A percentile compares a stretch with the other conserved stretches of the same genome.
Evolutionary conservation across 2,329 filamentous ascomycete genomes (phyloP).

Genomic region (Pseudogymnoascus sp.): DNA sequence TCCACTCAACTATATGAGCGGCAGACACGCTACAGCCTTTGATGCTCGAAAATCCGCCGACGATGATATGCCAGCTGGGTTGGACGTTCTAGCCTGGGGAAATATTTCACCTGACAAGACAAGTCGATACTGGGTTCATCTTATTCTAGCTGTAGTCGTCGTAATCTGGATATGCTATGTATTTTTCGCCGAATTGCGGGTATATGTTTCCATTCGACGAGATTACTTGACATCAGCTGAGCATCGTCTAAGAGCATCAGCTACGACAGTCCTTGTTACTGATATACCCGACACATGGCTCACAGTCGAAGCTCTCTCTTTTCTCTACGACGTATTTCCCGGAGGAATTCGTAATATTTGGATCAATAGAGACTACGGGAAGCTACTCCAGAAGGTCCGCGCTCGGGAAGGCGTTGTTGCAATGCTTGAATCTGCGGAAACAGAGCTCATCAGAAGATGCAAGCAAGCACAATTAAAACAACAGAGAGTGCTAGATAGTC

Average conservation of each 20-base stretch:
- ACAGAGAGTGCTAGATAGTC: conserved; percentile 30
- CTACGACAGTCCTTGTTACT: conserved; percentile 89
- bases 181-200: conserved; percentile 75
- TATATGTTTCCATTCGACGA: conserved; percentile 88
- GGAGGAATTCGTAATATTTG: conserved; percentile 93
- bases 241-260: conserved; percentile 88
- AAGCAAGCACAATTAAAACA: conserved; percentile 73
- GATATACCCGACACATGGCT: conserved; percentile 89
- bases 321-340: conserved; percentile 90
- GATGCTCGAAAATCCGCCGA: conserved; percentile 30
- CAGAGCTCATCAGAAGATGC: conserved; percentile 69
- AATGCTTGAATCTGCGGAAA: conserved; percentile 73
- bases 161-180: conserved; percentile 80
- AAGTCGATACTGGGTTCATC: conserved; percentile 72
- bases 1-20: conserved; percentile 72
- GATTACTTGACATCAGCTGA: conserved; percentile 91
- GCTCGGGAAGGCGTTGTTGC: conserved; percentile 63
- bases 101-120: conserved; percentile 65
- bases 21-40: conserved; percentile 42
- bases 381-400: conserved; percentile 76
- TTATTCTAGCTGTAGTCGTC: conserved; percentile 68
- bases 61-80: conserved; percentile 42
- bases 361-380: conserved; percentile 85
- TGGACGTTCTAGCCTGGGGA: conserved; percentile 80
- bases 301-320: conserved; percentile 68